Percentiles rank a stretch among this genome's conserved stretches.
These are phyloP conservation scores for Cyclotella kingstonii DNA, from an alignment of 108 stramenopile genomes.

Conservation along the genomic window DNA sequence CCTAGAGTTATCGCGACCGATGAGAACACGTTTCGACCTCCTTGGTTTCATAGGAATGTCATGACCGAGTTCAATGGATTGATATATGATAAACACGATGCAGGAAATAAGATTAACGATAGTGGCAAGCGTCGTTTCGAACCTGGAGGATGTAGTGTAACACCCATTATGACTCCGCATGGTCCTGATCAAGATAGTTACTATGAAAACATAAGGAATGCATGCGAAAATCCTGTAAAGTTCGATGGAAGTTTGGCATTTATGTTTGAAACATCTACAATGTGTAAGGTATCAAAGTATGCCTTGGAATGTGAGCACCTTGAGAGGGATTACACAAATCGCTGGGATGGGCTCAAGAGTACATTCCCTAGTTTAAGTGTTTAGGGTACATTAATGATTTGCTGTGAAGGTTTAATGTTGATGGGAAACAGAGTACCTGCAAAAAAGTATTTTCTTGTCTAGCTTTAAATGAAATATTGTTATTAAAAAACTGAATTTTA, in stretches of 20 bases:
- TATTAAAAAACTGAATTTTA: no score
- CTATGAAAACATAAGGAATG: constrained; percentile 48
- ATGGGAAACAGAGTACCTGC: no score
- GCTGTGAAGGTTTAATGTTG: no score
- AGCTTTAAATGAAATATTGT: no score
- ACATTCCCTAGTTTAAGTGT: constrained; percentile 26
- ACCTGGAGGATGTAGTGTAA: constrained; percentile 83
- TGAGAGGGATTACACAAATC: constrained; percentile 58
- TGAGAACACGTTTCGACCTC: constrained; percentile 89
- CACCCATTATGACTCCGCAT: constrained; percentile 89
- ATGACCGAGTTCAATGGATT: constrained; percentile 96
- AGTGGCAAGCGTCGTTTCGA: constrained; percentile 60
- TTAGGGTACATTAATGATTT: no score
- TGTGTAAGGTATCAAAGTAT: constrained; percentile 49
- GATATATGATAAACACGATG: constrained; percentile 87
- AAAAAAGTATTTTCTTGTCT: no score
- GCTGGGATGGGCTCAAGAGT: constrained; percentile 53
- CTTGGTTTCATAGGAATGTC: constrained; percentile 92
- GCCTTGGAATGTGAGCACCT: constrained; percentile 52
- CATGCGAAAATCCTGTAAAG: constrained; percentile 53
- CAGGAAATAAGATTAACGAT: constrained; percentile 29
- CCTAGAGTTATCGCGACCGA: constrained; percentile 92
- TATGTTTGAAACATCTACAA: constrained; percentile 87
- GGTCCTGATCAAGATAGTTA: constrained; percentile 84
- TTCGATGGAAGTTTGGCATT: constrained; percentile 87